These are phyloP conservation scores for Choiromyces venosus DNA, from an alignment of 495 filamentous ascomycete species.

Conservation along the genomic window DNA sequence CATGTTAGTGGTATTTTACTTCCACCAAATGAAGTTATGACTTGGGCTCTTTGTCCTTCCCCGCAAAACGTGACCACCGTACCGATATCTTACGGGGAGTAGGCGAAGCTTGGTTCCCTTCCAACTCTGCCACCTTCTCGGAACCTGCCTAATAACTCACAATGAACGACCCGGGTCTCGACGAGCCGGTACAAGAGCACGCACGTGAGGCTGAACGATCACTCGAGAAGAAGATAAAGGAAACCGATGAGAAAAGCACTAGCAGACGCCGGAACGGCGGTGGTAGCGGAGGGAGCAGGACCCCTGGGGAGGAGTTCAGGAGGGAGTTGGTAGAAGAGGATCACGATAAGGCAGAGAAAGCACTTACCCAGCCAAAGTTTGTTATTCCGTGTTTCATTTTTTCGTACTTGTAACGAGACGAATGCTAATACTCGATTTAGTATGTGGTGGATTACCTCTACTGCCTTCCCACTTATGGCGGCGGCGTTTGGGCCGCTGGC, in stretches of 20 bases:
- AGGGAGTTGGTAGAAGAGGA: slow-evolving; percentile 43
- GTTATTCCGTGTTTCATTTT: slow-evolving; percentile 9
- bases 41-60: not conserved
- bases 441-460: slow-evolving; percentile 83
- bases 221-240: slow-evolving; percentile 3
- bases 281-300: not conserved
- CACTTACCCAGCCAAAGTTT: slow-evolving; percentile 55
- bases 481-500: slow-evolving; percentile 83
- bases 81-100: not conserved
- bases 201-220: slow-evolving; percentile 47
- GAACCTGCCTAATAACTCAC: slow-evolving; percentile 1
- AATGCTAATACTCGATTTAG: slow-evolving; percentile 41
- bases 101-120: not conserved
- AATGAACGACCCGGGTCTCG: slow-evolving; percentile 61
- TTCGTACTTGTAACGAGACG: not conserved
- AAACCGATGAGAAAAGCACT: slow-evolving; percentile 15
- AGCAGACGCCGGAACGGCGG: slow-evolving; percentile 25
- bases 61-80: not conserved
- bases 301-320: not conserved
- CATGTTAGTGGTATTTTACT: not conserved
- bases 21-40: not conserved
- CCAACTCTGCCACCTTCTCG: not conserved
- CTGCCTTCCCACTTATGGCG: slow-evolving; percentile 73
- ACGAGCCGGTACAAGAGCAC: slow-evolving; percentile 51
- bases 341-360: slow-evolving; percentile 38